These are phyloP conservation scores for Pseudohalonectria lignicola DNA, from an alignment of 2,329 filamentous ascomycete species.

Conservation along the genomic window DNA sequence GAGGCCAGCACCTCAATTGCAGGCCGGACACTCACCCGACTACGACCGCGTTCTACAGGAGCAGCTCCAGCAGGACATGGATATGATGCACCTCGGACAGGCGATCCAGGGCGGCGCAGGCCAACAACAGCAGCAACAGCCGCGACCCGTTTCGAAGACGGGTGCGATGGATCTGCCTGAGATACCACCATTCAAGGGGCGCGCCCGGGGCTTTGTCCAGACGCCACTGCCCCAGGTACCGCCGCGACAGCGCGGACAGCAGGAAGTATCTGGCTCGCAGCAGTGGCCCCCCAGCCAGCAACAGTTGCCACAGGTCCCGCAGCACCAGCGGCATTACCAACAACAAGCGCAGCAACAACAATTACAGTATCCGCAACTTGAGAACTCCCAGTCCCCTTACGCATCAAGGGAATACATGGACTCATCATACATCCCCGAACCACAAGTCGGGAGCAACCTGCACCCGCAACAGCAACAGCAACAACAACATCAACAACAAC, in stretches of 20 bases:
- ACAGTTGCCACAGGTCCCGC: constrained; percentile 1
- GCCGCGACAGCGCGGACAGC: no score
- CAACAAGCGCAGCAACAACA: no score
- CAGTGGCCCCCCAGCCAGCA: constrained; percentile 15
- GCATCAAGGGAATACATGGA: no score
- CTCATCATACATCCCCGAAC: no score
- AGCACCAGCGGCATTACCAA: no score
- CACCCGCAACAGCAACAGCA: constrained; percentile 15
- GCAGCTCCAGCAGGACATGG: constrained; percentile 53
- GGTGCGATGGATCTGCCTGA: constrained; percentile 35
- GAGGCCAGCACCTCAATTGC: no score
- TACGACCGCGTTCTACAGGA: constrained; percentile 51
- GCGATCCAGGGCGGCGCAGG: constrained; percentile 1
- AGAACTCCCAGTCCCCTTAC: no score
- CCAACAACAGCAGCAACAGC: no score
- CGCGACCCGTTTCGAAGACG: constrained; percentile 18
- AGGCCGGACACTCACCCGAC: constrained; percentile 44
- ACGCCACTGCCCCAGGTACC: neutral
- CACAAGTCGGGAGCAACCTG: constrained; percentile 11
- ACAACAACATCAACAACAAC: constrained; percentile 5
- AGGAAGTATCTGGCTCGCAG: no score
- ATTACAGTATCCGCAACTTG: no score
- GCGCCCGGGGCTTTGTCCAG: neutral
- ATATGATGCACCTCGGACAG: constrained; percentile 36
- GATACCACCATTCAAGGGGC: constrained; percentile 43